phyloP scores from a whole-genome alignment of 768 basidiomycete species.

The Calocybe gangraenosa region DNA sequence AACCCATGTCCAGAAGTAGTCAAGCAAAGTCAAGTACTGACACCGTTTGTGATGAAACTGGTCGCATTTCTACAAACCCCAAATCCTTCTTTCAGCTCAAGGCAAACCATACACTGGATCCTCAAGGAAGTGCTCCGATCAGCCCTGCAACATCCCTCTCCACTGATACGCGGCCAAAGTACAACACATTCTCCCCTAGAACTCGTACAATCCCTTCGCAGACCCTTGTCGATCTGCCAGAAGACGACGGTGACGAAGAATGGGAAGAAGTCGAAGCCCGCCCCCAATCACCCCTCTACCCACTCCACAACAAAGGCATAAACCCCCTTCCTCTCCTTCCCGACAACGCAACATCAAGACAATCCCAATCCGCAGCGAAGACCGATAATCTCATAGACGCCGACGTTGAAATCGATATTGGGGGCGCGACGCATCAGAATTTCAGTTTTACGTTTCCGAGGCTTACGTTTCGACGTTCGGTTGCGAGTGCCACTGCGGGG shows the following conservation, averaged over 20 bases:
- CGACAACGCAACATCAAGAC: slow-evolving; percentile 1
- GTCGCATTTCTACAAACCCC: too few species aligned
- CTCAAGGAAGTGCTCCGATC: too few species aligned
- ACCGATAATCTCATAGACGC: too few species aligned
- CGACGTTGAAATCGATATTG: slow-evolving; percentile 1
- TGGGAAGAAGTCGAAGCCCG: slow-evolving; percentile 19
- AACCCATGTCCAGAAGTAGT: too few species aligned
- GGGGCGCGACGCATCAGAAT: slow-evolving; percentile 3
- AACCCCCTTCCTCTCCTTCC: slow-evolving; percentile 7
- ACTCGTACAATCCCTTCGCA: too few species aligned
- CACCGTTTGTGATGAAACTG: too few species aligned
- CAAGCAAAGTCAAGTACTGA: too few species aligned
- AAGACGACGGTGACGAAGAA: slow-evolving; percentile 14
- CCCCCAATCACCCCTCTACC: slow-evolving; percentile 12
- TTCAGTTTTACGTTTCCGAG: slow-evolving; percentile 11
- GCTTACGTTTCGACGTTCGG: slow-evolving; percentile 7
- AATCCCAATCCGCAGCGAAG: not conserved
- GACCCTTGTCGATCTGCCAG: not conserved
- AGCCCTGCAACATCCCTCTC: not conserved
- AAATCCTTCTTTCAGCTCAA: too few species aligned
- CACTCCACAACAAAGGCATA: slow-evolving; percentile 13
- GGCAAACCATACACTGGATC: too few species aligned
- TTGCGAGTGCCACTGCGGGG: too few species aligned
- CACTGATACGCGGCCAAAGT: not conserved
- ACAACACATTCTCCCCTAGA: too few species aligned